phyloP scores from a whole-genome alignment of 768 basidiomycete genomes.

The Tylopilus felleus region DNA sequence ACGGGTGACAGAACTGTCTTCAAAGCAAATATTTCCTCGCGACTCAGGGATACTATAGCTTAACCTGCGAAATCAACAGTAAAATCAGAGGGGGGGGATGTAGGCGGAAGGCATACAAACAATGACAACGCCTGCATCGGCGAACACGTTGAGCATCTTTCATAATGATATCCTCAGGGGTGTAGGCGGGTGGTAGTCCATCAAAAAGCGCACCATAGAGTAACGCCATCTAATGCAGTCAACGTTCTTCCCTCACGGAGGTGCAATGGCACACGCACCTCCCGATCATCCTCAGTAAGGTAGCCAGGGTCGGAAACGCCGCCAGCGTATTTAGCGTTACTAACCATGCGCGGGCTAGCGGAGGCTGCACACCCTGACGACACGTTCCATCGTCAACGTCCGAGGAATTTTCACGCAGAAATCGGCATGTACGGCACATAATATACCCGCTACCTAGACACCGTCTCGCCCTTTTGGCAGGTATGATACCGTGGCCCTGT shows the following conservation, averaged over 20 bases:
- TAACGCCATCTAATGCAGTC: slow-evolving; percentile 27
- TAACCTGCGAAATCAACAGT: too few relatives aligned
- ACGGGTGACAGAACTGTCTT: too few relatives aligned
- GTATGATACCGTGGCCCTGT: slow-evolving; percentile 12
- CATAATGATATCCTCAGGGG: slow-evolving; percentile 29
- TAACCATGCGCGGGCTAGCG: slow-evolving; percentile 31
- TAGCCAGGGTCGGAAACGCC: slow-evolving; percentile 27
- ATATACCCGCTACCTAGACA: slow-evolving; percentile 37
- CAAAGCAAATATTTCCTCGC: too few relatives aligned
- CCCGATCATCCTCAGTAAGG: slow-evolving; percentile 33
- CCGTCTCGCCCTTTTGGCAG: slow-evolving; percentile 26
- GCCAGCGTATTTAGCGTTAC: slow-evolving; percentile 33
- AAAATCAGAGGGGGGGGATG: too few relatives aligned
- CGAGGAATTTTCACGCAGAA: not conserved
- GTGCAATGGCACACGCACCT: slow-evolving; percentile 18
- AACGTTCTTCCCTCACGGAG: not conserved
- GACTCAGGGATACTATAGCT: too few relatives aligned
- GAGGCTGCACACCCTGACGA: slow-evolving; percentile 34
- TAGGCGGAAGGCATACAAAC: slow-evolving; percentile 7
- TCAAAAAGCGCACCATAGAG: slow-evolving; percentile 28
- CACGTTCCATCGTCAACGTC: not conserved
- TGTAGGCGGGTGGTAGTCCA: slow-evolving; percentile 32
- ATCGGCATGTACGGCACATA: slow-evolving; percentile 29
- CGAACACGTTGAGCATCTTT: slow-evolving; percentile 21
- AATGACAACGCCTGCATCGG: slow-evolving; percentile 20